Percentiles rank a stretch among this genome's conserved stretches.
phyloP scores from a whole-genome alignment of 306 rosid species.

The Cyamopsis tetragonoloba region DNA sequence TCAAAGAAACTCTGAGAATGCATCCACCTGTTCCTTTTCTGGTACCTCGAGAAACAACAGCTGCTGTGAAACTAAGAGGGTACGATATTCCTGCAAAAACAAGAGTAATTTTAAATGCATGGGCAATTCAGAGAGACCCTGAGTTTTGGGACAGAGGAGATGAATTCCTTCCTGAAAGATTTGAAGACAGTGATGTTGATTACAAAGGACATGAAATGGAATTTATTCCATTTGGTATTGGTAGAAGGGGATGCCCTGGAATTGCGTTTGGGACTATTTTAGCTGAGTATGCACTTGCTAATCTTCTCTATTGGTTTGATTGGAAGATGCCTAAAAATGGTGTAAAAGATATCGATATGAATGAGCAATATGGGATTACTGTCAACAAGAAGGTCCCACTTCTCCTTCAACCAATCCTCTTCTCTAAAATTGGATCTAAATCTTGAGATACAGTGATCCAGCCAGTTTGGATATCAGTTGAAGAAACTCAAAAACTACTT shows the following conservation, averaged over 20 bases:
- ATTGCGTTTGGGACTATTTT: conserved; percentile 3
- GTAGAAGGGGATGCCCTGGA: conserved; percentile 40
- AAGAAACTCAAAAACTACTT: too few relatives aligned
- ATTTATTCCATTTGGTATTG: conserved; percentile 26
- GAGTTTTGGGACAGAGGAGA: conserved; percentile 12
- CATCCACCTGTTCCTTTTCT: conserved; percentile 45
- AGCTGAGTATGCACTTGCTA: conserved; percentile 36
- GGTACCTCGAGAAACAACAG: conserved; percentile 29
- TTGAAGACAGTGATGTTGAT: neutral
- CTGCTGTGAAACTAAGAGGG: conserved; percentile 18
- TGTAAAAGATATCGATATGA: conserved; percentile 13
- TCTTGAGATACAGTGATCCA: neutral
- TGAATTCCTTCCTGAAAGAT: conserved; percentile 26
- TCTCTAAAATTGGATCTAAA: neutral
- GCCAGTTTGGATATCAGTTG: too few relatives aligned
- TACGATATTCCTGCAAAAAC: conserved; percentile 36
- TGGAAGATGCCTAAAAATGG: conserved; percentile 10
- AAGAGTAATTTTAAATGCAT: conserved; percentile 27
- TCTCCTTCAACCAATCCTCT: neutral
- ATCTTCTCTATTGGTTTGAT: conserved; percentile 29
- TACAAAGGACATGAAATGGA: conserved; percentile 16
- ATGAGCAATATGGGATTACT: neutral
- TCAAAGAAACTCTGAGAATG: conserved; percentile 44
- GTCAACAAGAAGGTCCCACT: conserved; percentile 17
- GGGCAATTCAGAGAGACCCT: conserved; percentile 40